Conservation (phyloP, 1,139 yeast genomes). For the Scheffersomyces illinoinensis region DNA sequence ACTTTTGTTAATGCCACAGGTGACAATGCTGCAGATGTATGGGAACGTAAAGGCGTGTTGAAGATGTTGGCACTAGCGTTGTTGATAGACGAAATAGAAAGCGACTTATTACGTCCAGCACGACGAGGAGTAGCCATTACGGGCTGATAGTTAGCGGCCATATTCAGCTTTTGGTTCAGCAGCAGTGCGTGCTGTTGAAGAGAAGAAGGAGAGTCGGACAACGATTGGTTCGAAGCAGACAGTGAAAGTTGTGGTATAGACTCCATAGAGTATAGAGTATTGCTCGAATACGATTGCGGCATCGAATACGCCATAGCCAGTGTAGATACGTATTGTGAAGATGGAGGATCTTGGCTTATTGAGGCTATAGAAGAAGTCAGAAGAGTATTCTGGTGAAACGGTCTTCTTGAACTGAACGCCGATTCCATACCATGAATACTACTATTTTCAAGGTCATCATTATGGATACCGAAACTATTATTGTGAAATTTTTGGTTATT, state of each 20-base stretch:
- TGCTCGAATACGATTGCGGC: constrained; percentile 32
- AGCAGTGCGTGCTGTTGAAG: constrained; percentile 6
- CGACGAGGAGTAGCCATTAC: constrained; percentile 30
- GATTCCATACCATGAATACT: background rate
- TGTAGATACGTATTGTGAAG: background rate
- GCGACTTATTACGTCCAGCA: constrained; percentile 31
- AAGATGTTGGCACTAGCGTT: constrained; percentile 13
- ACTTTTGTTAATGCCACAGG: constrained; percentile 29
- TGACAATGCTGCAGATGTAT: constrained; percentile 15
- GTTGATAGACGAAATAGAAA: constrained; percentile 26
- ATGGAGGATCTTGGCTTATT: constrained; percentile 19
- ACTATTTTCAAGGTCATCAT: background rate
- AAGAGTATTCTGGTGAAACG: constrained; percentile 17
- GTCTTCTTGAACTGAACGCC: background rate
- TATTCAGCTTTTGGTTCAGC: constrained; percentile 3
- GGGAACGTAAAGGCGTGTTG: constrained; percentile 31
- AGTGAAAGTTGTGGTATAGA: constrained; percentile 41
- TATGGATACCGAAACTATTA: background rate
- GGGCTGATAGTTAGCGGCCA: constrained; percentile 7
- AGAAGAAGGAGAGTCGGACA: constrained; percentile 34
- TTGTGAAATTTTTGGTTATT: background rate
- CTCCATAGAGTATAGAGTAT: constrained; percentile 46
- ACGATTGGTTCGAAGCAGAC: constrained; percentile 37
- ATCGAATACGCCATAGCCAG: background rate
- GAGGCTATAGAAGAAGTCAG: constrained; percentile 21